Percentiles rank a stretch among this genome's conserved stretches.
phyloP scores from a whole-genome alignment of 2,329 filamentous ascomycete species.

The Colletotrichum sp. region DNA sequence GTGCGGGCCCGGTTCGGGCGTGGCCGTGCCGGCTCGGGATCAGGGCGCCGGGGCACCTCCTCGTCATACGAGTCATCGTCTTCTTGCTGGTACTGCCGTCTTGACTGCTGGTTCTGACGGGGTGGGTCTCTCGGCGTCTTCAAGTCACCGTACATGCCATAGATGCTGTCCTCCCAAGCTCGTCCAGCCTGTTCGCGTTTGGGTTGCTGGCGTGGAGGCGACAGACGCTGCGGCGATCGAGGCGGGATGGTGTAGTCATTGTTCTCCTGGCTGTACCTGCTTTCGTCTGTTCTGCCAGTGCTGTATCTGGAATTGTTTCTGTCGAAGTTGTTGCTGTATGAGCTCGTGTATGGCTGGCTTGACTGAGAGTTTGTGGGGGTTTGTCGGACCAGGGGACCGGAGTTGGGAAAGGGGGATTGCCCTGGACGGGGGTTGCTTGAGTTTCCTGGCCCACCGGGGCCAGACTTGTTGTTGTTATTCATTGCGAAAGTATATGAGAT shows the following conservation, averaged over 20 bases:
- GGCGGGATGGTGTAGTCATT: neutral
- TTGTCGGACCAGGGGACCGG: slow-evolving; percentile 3
- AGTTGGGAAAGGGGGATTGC: slow-evolving; percentile 10
- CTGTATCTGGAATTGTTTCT: slow-evolving; percentile 8
- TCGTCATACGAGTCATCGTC: slow-evolving; percentile 6
- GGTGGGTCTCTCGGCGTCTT: slow-evolving; percentile 11
- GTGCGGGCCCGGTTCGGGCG: neutral
- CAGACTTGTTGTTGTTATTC: neutral
- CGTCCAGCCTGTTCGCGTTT: neutral
- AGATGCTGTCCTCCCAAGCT: slow-evolving; percentile 16
- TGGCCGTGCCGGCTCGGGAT: neutral
- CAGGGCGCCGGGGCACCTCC: neutral
- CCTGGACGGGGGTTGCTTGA: slow-evolving; percentile 17
- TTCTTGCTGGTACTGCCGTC: neutral
- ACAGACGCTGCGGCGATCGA: neutral
- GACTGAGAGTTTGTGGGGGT: neutral
- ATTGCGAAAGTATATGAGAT: neutral
- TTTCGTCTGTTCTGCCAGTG: neutral
- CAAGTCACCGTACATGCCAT: slow-evolving; percentile 15
- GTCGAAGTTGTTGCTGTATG: slow-evolving; percentile 22
- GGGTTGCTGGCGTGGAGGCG: neutral
- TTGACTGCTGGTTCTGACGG: neutral
- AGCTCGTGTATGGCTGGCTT: slow-evolving; percentile 1
- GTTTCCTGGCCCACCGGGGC: neutral
- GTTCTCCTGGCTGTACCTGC: neutral